Conservation (phyloP, 805 yeast genomes). For the Candida chilensis region DNA sequence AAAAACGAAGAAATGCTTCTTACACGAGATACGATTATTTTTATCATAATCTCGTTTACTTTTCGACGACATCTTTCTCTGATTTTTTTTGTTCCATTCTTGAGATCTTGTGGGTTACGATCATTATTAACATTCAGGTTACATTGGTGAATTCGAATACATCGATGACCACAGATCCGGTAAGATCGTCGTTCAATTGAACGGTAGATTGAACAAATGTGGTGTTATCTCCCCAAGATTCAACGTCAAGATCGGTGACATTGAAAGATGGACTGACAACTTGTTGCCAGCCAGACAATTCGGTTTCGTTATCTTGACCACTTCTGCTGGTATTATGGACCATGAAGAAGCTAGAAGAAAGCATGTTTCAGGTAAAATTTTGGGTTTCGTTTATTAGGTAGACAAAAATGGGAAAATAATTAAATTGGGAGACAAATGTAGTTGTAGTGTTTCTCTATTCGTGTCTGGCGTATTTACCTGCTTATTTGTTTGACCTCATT, state of each 20-base stretch:
- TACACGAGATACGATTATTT: slow-evolving; percentile 43
- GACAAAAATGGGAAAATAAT: no score
- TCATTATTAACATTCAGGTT: slow-evolving; percentile 5
- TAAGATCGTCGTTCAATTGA: slow-evolving; percentile 42
- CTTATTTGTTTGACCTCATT: no score
- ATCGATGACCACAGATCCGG: slow-evolving; percentile 26
- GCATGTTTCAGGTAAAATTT: slow-evolving; percentile 98
- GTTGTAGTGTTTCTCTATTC: no score
- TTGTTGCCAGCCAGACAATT: slow-evolving; percentile 98
- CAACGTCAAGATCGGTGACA: slow-evolving; percentile 91
- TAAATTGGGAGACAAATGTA: no score
- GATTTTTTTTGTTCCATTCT: neutral
- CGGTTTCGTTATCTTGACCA: slow-evolving; percentile 95
- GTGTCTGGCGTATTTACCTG: no score
- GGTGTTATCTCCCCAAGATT: slow-evolving; percentile 99
- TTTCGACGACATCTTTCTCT: slow-evolving; percentile 45
- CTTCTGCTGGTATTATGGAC: slow-evolving; percentile 99
- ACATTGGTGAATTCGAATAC: slow-evolving; percentile 25
- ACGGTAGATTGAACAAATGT: slow-evolving; percentile 98
- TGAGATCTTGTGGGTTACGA: neutral
- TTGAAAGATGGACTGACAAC: slow-evolving; percentile 98
- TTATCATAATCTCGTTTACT: slow-evolving; percentile 48
- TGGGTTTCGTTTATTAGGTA: slow-evolving; percentile 92
- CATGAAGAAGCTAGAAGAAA: slow-evolving; percentile 99
- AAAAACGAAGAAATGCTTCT: slow-evolving; percentile 55